These are phyloP conservation scores for Fusarium falciforme DNA, from an alignment of 2,329 filamentous ascomycete genomes.

Conservation along the genomic window DNA sequence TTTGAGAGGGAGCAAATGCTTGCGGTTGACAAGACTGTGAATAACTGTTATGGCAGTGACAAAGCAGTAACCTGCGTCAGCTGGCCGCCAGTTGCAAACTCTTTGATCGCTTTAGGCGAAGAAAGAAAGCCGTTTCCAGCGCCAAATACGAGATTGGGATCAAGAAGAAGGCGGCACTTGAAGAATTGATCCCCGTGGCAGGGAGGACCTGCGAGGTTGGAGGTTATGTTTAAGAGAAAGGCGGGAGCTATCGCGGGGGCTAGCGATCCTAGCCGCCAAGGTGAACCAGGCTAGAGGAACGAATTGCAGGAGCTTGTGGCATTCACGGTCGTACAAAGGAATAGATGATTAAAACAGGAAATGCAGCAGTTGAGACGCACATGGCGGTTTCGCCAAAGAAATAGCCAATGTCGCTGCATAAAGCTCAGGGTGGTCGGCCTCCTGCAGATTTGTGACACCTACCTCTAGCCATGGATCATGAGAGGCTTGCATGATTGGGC, in stretches of 20 bases:
- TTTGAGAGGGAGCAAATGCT: background rate
- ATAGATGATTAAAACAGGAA: background rate
- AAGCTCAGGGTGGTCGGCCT: slow-evolving; percentile 34
- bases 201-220: background rate
- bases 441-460: slow-evolving; percentile 24
- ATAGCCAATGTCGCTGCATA: slow-evolving; percentile 5
- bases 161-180: background rate
- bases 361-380: background rate
- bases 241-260: slow-evolving; percentile 9
- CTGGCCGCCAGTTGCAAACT: background rate
- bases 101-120: background rate
- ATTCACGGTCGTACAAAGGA: background rate
- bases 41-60: background rate
- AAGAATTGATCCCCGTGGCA: background rate
- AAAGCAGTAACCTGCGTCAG: background rate
- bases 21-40: background rate
- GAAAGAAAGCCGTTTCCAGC: background rate
- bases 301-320: background rate
- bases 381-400: background rate
- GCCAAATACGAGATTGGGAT: background rate
- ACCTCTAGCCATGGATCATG: background rate
- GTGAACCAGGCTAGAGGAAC: background rate
- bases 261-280: slow-evolving; percentile 11
- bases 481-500: slow-evolving; percentile 5
- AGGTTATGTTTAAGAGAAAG: background rate